These are phyloP conservation scores for Wickerhamomyces sp. DNA, from an alignment of 1,139 yeast species.

Conservation along the genomic window DNA sequence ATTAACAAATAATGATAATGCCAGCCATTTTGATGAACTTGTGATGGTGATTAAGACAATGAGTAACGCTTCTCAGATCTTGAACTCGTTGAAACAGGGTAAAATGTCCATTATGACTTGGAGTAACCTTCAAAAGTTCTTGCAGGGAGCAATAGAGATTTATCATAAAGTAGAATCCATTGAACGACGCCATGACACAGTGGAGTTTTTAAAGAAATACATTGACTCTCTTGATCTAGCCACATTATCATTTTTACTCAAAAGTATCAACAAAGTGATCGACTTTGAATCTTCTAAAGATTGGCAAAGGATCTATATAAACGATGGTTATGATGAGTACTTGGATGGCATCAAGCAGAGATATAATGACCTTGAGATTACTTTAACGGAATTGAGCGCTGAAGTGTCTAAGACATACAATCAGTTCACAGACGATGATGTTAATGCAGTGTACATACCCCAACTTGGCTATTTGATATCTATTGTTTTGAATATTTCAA, in stretches of 20 bases:
- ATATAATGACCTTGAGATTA: slow-evolving; percentile 34
- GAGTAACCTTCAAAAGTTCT: slow-evolving; percentile 19
- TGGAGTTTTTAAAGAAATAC: background rate
- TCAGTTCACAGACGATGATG: slow-evolving; percentile 11
- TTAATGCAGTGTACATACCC: slow-evolving; percentile 37
- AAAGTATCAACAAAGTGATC: slow-evolving; percentile 19
- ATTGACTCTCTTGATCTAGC: slow-evolving; percentile 2
- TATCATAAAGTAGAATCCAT: background rate
- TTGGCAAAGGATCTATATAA: slow-evolving; percentile 29
- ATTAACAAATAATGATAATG: slow-evolving; percentile 20
- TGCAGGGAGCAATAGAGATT: slow-evolving; percentile 5
- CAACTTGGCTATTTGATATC: slow-evolving; percentile 37
- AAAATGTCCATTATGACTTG: slow-evolving; percentile 26
- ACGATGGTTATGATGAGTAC: slow-evolving; percentile 25
- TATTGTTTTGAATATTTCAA: slow-evolving; percentile 10
- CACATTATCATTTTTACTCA: slow-evolving; percentile 8
- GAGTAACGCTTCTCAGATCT: slow-evolving; percentile 23
- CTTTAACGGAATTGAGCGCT: slow-evolving; percentile 27
- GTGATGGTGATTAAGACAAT: slow-evolving; percentile 19
- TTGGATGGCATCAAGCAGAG: slow-evolving; percentile 30
- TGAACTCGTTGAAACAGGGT: slow-evolving; percentile 24
- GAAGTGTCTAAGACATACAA: slow-evolving; percentile 12
- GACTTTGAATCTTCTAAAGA: slow-evolving; percentile 34
- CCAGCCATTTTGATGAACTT: slow-evolving; percentile 11
- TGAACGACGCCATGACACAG: background rate